Evolutionary conservation across 345 rosid genomes (phyloP), one percentile per base, ranked within the genome.

Genomic region (Syzygium oleosum): DNA sequence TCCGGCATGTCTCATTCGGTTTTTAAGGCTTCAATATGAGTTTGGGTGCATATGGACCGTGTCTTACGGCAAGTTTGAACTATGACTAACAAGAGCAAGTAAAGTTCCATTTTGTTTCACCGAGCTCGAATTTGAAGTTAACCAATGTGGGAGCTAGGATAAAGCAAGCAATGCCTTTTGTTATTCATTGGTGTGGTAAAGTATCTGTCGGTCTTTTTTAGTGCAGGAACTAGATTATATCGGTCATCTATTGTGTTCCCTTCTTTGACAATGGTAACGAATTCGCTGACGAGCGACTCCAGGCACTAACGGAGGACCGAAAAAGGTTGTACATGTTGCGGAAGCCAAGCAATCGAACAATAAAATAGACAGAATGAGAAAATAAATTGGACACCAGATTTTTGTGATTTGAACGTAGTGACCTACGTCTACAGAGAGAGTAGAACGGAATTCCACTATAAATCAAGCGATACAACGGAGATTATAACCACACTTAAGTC

Each of bases 231-330:
- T 5, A 38, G 80, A 21, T 38, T 25, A 10, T 85, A 31, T 56
- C 25, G 56, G 38, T 27, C 12, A 14, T 51, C 31, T 34, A 6
- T 31, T 11, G 46, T n/a, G 59, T 77, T 84, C 49, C n/a, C 43
- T 58, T 12, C 27, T 10, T 31, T 55, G 77, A 41, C 88, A 93
- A 97, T 88, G 94, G 97, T 4, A 97, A 92, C 46, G 95, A 92
- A 41, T 95, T 88, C 78, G 85, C 87, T 17, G 87, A 87, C 16
- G 92, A 91, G 85, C 89, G 94, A 49, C n/a, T 95, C 73, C 92
- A 92, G 79, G 92, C 96, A 7, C 68, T 95, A 80, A 93, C 96
- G 9, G 96, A 95, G 85, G 93, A 92, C 34, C 41, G 63, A 1
- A 95, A 87, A 89, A 94, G 85, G 88, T 85, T 95, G 15, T 94